Percentiles rank a stretch among this genome's conserved stretches.
Evolutionary conservation across 176 grass and related monocot species (phyloP).

Genomic region (Triticum aestivum): DNA sequence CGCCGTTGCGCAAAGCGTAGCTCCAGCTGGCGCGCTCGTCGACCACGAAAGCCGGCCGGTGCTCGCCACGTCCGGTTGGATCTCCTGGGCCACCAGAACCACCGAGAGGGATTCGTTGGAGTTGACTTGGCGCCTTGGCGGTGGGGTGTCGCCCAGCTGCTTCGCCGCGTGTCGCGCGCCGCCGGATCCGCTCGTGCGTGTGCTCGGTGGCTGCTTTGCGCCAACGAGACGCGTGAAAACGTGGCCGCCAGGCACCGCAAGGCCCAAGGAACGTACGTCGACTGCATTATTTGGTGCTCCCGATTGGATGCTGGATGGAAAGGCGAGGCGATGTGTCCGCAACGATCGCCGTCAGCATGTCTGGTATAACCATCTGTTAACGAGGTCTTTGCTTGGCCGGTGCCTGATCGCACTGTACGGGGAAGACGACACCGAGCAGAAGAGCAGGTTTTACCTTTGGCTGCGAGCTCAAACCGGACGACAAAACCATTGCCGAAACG

Average conservation of each 20-base stretch:
- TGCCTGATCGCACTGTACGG: not conserved
- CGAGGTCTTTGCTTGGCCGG: constrained; percentile 12
- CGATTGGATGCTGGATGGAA: no score
- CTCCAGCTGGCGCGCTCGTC: not conserved
- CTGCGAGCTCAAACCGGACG: not conserved
- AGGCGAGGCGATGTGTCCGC: no score
- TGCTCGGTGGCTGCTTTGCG: not conserved
- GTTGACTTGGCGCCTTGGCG: not conserved
- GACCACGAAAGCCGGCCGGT: not conserved
- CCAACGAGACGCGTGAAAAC: not conserved
- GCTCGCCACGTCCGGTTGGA: not conserved
- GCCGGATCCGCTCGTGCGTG: not conserved
- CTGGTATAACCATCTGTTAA: not conserved
- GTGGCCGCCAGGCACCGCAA: constrained; percentile 7
- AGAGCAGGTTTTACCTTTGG: no score
- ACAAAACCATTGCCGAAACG: not conserved
- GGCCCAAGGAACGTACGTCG: no score
- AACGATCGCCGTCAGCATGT: no score
- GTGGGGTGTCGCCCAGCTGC: not conserved
- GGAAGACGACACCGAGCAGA: no score
- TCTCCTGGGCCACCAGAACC: not conserved
- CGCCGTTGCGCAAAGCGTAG: no score
- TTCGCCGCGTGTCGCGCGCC: not conserved
- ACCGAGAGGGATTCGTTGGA: not conserved
- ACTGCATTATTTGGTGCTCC: no score